Evolutionary conservation across 2,329 filamentous ascomycete species (phyloP), one percentile per base, ranked within the genome.

Genomic region (Cercospora nicotianae): DNA sequence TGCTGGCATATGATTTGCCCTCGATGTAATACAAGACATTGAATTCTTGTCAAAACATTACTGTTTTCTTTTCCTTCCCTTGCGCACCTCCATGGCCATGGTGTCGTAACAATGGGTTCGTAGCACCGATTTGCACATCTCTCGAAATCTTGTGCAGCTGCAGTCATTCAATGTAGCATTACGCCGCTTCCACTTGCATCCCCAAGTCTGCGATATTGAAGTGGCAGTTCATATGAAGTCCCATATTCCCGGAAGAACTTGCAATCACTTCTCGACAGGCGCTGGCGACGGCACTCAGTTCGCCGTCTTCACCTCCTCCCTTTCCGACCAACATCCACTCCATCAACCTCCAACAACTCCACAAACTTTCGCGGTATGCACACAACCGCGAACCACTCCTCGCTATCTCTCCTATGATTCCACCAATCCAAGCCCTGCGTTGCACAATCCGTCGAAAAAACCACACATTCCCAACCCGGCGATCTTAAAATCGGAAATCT

Each of bases 381-480:
- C 3, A 60, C 64, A 12, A 65, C 64, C 12, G 57, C 64, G 10
- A 65, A 65, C 64, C 64, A 65, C 31, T 65, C 64, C 39, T 51
- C 18, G 10, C 57, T 60, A 12, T 65, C 64, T 16, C 64, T 28
- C 39, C 36, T 5, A 51, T 61, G 58, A 61, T 65, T 53, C 64
- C 64, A 65, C 64, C 64, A 65, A 53, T 61, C 59, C 26, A 65
- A 26, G 1, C 57, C 64, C 16, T 65, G 64, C 18, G 64, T 61
- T 5, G 64, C 64, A 28, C 39, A 65, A 23, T 65, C 64, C 57
- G 64, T 65, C 39, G 64, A 60, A 18, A 65, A 65, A 8, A 65
- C 18, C 3, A 45, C 57, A 61, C 64, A 65, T 5, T 65, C 64
- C 64, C 64, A 65, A 1, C 45, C 42, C 0, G 64, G 39, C 26